A percentile compares a stretch with the other conserved stretches of the same genome.
phyloP scores from a whole-genome alignment of 2,329 filamentous ascomycete genomes.

The Coccinonectria pachysandricola region DNA sequence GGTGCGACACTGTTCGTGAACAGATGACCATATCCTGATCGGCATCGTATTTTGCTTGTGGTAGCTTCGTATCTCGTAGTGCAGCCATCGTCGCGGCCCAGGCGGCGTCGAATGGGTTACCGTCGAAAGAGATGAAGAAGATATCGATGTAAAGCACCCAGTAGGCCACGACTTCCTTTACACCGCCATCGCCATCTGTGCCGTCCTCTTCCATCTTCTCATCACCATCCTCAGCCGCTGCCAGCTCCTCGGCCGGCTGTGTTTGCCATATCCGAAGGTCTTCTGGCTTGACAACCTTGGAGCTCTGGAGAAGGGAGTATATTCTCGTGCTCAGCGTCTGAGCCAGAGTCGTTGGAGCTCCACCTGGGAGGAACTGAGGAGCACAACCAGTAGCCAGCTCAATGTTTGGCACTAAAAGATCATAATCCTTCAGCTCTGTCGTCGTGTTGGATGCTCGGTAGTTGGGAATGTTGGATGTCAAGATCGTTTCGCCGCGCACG shows the following conservation, averaged over 20 bases:
- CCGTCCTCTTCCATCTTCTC: slow-evolving; percentile 25
- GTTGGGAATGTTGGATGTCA: slow-evolving; percentile 62
- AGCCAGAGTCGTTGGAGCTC: slow-evolving; percentile 66
- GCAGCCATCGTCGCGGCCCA: slow-evolving; percentile 81
- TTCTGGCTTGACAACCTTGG: slow-evolving; percentile 52
- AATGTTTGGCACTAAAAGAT: slow-evolving; percentile 84
- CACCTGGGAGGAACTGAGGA: slow-evolving; percentile 74
- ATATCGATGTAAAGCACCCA: slow-evolving; percentile 94
- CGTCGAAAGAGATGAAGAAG: slow-evolving; percentile 88
- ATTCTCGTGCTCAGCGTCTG: slow-evolving; percentile 79
- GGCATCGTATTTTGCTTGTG: slow-evolving; percentile 70
- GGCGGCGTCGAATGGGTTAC: slow-evolving; percentile 82
- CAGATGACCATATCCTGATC: slow-evolving; percentile 75
- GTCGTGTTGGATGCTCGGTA: slow-evolving; percentile 38
- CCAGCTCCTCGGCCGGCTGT: slow-evolving; percentile 36
- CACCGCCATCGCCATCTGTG: slow-evolving; percentile 22
- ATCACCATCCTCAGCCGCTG: slow-evolving; percentile 33
- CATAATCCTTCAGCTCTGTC: slow-evolving; percentile 47
- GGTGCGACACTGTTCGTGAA: slow-evolving; percentile 44
- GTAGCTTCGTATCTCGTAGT: slow-evolving; percentile 65
- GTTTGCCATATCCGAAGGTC: slow-evolving; percentile 66
- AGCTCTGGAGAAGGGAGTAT: slow-evolving; percentile 63
- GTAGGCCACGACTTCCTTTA: slow-evolving; percentile 61
- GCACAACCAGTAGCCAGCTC: slow-evolving; percentile 87
- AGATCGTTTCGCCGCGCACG: slow-evolving; percentile 74